Base-by-base conservation (phyloP, 1,139 yeast species). In the Candida neerlandica region DNA sequence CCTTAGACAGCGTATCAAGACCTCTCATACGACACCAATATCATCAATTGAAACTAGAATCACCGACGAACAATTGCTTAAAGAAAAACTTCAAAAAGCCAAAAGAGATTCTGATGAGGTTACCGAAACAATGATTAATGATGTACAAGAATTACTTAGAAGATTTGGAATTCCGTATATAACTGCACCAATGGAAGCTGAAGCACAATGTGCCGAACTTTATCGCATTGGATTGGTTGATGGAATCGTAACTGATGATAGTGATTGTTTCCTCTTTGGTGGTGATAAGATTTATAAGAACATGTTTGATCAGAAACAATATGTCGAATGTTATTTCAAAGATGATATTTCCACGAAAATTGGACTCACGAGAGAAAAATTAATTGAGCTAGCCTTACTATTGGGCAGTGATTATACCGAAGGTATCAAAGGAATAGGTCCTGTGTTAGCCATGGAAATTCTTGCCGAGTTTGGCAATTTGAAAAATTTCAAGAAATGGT, bases 151-250 rank as follows among this genome's bases (percentile, higher is more conserved):
- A 53, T 72, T 95, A 38, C 72, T 95, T 5, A 80, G 86, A 33
- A 66, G 95, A 49, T 95, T 95, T 71, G 99, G 99, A 0, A 87
- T 94, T 10, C 99, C 99, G 0, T 94, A 82, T 58, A 80, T 94
- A 6, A 89, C 97, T 0, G 97, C 98, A 0, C 98, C 98, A 0
- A 90, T 89, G 90, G 99, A 94, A 67, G 99, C 99, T 1, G 99
- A 94, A 70, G 97, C 98, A 0, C 99, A 94, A 62, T 94, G 99
- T 68, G 97, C 97, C 0, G 89, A 85, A 56, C 69, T 94, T 10
- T 67, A 82, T 45, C 66, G 69, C 23, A 65, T 90, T 15, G 81
- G 81, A 0, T 73, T 94, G 21, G 97, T 94, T 1, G 99, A 95
- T 66, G 99, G 99, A 0, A 88, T 94, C 18, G 86, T 95, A 16